Conservation (phyloP, 2,329 filamentous ascomycete species). For the Aspergillus sergii region DNA sequence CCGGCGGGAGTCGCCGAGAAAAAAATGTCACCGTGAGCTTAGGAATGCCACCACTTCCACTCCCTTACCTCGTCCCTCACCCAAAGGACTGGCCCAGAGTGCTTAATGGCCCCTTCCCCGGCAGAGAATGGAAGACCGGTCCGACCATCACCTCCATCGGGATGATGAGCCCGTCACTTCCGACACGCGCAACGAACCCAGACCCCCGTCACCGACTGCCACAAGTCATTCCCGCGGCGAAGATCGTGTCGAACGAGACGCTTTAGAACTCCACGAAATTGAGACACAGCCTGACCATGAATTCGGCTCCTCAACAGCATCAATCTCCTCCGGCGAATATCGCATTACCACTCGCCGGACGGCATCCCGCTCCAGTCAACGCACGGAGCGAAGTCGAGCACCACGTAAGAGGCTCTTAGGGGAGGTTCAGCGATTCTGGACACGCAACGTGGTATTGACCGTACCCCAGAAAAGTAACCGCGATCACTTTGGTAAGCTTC, state of each 20-base stretch:
- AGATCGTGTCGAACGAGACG: conserved; percentile 19
- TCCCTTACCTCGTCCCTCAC: not conserved
- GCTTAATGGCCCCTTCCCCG: not conserved
- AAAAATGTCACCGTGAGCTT: not conserved
- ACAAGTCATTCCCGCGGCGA: conserved; percentile 1
- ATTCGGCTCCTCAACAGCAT: conserved; percentile 26
- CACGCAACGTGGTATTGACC: conserved; percentile 53
- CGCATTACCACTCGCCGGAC: conserved; percentile 29
- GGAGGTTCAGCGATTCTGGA: conserved; percentile 79
- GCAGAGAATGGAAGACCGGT: conserved; percentile 5
- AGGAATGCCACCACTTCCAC: not conserved
- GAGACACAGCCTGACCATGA: conserved; percentile 32
- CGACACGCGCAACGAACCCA: not conserved
- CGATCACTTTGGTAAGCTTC: conserved; percentile 43
- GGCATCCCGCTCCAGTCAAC: conserved; percentile 22
- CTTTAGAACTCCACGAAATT: conserved; percentile 34
- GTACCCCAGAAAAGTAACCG: conserved; percentile 45
- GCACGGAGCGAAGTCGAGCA: conserved; percentile 8
- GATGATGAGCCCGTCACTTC: not conserved
- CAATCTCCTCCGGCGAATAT: conserved; percentile 39
- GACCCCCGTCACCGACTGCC: not conserved
- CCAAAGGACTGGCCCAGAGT: not conserved
- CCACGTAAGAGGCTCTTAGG: conserved; percentile 55
- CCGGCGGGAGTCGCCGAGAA: not conserved
- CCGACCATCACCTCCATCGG: conserved; percentile 10